Evolutionary conservation across 2,329 filamentous ascomycete species (phyloP), one percentile per base, ranked within the genome.

Genomic region (Cercospora brassicicola): DNA sequence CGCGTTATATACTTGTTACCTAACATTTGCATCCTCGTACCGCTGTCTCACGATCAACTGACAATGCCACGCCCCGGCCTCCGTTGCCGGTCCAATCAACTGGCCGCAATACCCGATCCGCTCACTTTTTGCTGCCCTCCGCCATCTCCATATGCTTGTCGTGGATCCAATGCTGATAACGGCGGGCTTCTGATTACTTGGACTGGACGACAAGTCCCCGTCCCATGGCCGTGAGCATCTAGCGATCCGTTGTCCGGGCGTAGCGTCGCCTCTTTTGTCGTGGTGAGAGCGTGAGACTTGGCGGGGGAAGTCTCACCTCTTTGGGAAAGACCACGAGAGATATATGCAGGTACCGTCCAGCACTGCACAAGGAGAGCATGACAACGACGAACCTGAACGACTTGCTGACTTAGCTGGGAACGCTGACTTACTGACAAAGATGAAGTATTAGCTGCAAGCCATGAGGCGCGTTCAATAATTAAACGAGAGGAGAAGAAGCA

Each of bases 1-100:
- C 39, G 26, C 26, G 26, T 61, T 59, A 36, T 66, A 61, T 61
- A 66, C 64, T 60, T 66, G 64, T 66, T 66, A 66, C 59, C 51
- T 66, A 66, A 62, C 23, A 33, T 39, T 23, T 48, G 48, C 62
- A 56, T 51, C 23, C 55, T 45, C 51, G 39, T 28, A 31, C 33
- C 62, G 39, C 39, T 57, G 33, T 36, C 31, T 59, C 53, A 59
- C 62, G 31, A 30, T 59, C 55, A 59, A 59, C 28, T 59, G 55
- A 59, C 30, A 55, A 28, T 57, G 55, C 26, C 18, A 31, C 15
- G 13, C 26, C 55, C 26, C 55, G 55, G 55, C 55, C 55, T 18
- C 15, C 28, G 55, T 20, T 10, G 55, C 28, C 55, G 55, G 55
- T 36, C 62, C 62, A 56, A 56, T 56, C 11, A 64, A 6, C 7